Evolutionary conservation across 2,329 filamentous ascomycete genomes (phyloP).

Genomic region (Beauveria australis): DNA sequence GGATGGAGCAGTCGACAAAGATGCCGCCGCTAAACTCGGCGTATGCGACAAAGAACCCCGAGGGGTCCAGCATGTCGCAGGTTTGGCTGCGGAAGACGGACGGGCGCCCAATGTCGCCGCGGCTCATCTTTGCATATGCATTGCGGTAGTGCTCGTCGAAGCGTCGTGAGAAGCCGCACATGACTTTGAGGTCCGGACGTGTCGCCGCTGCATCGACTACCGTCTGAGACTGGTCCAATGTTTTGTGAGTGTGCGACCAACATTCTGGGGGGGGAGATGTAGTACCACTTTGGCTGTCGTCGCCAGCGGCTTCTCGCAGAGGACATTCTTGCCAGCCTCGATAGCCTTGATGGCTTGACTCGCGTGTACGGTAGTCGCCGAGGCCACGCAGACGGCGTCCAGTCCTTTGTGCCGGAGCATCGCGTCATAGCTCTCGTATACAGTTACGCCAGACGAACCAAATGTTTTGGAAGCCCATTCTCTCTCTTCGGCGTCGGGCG

Average conservation of each 20-base stretch:
- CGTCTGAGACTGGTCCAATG: background rate
- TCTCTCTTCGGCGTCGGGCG: conserved; percentile 34
- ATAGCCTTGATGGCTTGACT: background rate
- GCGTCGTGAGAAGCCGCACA: conserved; percentile 33
- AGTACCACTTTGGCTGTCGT: background rate
- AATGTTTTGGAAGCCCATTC: conserved; percentile 41
- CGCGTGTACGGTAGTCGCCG: background rate
- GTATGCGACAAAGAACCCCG: conserved; percentile 60
- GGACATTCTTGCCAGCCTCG: background rate
- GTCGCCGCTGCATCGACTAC: conserved; percentile 27
- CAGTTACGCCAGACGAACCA: background rate
- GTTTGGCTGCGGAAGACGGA: conserved; percentile 58
- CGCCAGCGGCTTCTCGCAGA: background rate
- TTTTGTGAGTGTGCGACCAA: background rate
- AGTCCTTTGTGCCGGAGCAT: background rate
- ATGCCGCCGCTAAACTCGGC: conserved; percentile 58
- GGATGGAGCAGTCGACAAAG: conserved; percentile 63
- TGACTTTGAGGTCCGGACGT: conserved; percentile 55
- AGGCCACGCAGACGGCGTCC: background rate
- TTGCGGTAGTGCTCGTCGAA: conserved; percentile 61
- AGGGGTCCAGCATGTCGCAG: conserved; percentile 58
- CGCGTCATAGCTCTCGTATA: background rate
- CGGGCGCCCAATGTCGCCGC: conserved; percentile 50
- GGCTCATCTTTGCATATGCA: conserved; percentile 42
- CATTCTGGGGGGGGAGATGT: background rate